Base-by-base conservation (phyloP, 768 basidiomycete species). In the Hortiboletus flavorubellus region DNA sequence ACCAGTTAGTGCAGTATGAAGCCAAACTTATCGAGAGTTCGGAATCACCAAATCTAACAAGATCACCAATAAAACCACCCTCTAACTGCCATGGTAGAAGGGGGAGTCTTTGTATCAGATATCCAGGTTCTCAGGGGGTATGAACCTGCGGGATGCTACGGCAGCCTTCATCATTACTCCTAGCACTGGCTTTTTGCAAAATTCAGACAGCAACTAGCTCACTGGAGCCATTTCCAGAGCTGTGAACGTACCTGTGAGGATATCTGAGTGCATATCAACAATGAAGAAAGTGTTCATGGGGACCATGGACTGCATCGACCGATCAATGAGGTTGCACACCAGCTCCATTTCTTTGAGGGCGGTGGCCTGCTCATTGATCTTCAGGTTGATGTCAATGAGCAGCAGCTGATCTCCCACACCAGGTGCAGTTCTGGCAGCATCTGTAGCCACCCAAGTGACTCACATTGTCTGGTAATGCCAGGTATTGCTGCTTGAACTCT, bases 141-240 rank as follows among this genome's bases (percentile, higher is more conserved):
- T 4, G 2, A 21, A 10, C 3, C 3, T 10, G 5, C 23, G 41
- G 2, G 51, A 42, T 8, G 49, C 30, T 2, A 2, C 2, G 2
- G 30, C 8, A 1, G 43, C 23, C 1, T 14, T 7, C 21, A 18
- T 10, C 16, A 37, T 31, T 7, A 1, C 2, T 2, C 4, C 5
- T 4, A 51, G 2, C 9, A 43, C 26, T 1, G 1, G 5, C 3
- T 16, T 5, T 0, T 21, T 16, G 14, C 21, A 35, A 12, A 35
- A 44, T 8, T 9, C 15, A 0, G 8, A 1, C 4, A 51, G 1
- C 0, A 44, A 6, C 10, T 16, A 5, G 3, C 21, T 16, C 2
- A 12, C 7, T 2, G 16, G 21, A 4, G n/a, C 18, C 0, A 10
- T 9, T 2, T 14, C 0, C 1, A 2, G 8, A 0, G 3, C 12